A percentile compares a stretch with the other conserved stretches of the same genome.
phyloP scores from a whole-genome alignment of 345 rosid species.

The Limnanthes douglasii region DNA sequence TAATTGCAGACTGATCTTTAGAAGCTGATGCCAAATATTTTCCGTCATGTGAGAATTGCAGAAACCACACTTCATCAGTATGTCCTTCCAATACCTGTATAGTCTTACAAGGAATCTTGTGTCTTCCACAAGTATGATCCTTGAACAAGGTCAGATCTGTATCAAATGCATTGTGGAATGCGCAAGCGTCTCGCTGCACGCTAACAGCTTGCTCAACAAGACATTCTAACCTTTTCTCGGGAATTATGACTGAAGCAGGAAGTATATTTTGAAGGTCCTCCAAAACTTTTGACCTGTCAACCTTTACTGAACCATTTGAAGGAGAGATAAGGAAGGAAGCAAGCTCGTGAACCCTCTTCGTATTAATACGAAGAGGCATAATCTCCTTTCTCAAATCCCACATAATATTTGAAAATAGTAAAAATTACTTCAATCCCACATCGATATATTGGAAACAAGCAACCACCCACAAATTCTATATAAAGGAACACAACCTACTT shows the following conservation, averaged over 20 bases:
- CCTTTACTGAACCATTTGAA: constrained; percentile 14
- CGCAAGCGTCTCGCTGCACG: constrained; percentile 46
- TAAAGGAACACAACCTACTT: no score
- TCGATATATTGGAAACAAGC: no score
- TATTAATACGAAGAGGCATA: constrained; percentile 38
- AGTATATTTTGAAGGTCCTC: constrained; percentile 42
- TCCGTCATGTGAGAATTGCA: constrained; percentile 63
- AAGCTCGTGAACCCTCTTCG: constrained; percentile 36
- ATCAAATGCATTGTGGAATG: constrained; percentile 42
- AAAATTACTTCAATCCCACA: no score
- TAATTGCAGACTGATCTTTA: constrained; percentile 35
- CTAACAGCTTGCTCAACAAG: constrained; percentile 54
- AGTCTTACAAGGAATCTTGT: constrained; percentile 52
- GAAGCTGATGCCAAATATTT: constrained; percentile 62
- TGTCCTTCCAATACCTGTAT: constrained; percentile 54
- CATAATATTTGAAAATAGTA: no score
- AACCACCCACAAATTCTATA: no score
- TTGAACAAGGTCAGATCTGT: constrained; percentile 43
- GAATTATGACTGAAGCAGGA: constrained; percentile 48
- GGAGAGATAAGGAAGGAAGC: constrained; percentile 33
- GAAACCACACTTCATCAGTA: constrained; percentile 61
- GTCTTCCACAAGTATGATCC: constrained; percentile 53
- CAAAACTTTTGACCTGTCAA: constrained; percentile 29
- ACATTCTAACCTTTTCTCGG: constrained; percentile 55
- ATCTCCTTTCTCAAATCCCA: constrained; percentile 48